Base-by-base conservation (phyloP, 257 asterid genomes). In the Solanum habrochaites region DNA sequence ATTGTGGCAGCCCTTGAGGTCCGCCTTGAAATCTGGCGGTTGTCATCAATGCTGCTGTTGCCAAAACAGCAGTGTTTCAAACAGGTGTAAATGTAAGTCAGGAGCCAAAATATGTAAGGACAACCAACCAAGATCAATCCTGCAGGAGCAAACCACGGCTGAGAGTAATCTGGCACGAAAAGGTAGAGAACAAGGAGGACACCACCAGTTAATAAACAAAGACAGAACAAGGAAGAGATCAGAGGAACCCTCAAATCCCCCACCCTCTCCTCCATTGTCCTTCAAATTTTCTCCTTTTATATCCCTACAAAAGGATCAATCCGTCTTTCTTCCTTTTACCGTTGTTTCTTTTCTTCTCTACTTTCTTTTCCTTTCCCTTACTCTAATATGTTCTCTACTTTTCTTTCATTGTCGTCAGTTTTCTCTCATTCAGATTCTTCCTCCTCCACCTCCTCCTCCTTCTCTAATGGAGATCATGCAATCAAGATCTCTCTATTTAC, bases 61-160 rank as follows among this genome's bases (percentile, higher is more conserved):
- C 27, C 56, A 20, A 16, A 14, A 25, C 27, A 18, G 27, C 86
- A 86, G 25, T 85, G 73, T 69, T 88, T 91, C 42, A 69, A 14
- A 89, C 89, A 88, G 15, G 93, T 67, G 89, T 91, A 91, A 25
- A 89, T 29, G 77, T 89, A 91, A 25, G 89, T 77, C 32, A 91
- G 66, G 62, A 89, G 12, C 93, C 93, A 91, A 39, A 91, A 91
- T 11, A 88, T 69, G 90, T 90, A 91, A 6, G 93, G 93, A 5
- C 69, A 64, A 20, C 91, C 91, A 9, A 91, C 88, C 86, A 91
- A 56, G 52, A 78, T 11, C 60, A 91, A 89, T 70, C 91, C 91
- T 11, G 62, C 90, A 31, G 77, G 14, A 12, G 90, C 88, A 84
- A 67, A 91, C 93, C 93, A 91, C 27, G 91, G 90, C 52, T 71